Evolutionary conservation across 148 eudicot species (phyloP).

Genomic region (Spergularia marina): DNA sequence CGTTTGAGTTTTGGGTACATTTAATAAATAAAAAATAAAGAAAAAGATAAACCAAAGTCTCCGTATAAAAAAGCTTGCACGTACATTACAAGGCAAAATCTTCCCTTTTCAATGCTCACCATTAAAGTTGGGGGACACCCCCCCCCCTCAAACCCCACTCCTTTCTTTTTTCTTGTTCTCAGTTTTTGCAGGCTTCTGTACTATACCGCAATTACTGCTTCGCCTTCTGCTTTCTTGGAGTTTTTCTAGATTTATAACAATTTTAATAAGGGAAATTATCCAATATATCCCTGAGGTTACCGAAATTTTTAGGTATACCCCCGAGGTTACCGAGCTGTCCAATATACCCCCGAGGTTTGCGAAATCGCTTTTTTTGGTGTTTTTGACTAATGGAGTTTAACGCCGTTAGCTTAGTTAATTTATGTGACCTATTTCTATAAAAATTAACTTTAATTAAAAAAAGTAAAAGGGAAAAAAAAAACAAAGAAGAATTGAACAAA

Average conservation of each 20-base stretch:
- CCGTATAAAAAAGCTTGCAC: conserved; percentile 6
- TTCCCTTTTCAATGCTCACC: conserved; percentile 25
- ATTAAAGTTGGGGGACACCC: conserved; percentile 17
- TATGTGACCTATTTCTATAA: no score
- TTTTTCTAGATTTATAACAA: neutral
- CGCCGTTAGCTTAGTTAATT: no score
- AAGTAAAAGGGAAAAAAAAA: no score
- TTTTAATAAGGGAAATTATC: no score
- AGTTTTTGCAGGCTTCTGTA: conserved; percentile 10
- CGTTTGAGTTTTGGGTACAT: conserved; percentile 16
- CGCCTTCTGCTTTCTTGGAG: neutral
- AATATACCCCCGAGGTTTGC: no score
- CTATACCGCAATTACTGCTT: conserved; percentile 3
- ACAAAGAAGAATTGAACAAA: no score
- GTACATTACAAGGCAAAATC: conserved; percentile 29
- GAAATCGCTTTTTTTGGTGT: no score
- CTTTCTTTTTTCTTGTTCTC: conserved; percentile 10
- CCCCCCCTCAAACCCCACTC: neutral
- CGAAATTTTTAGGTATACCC: no score
- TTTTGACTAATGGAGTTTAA: no score
- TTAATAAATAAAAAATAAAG: neutral
- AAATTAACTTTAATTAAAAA: no score
- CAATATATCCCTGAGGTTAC: no score
- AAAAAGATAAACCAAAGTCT: conserved; percentile 4
- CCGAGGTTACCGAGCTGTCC: no score